phyloP scores from a whole-genome alignment of 306 rosid species.

The Geum urbanum region DNA sequence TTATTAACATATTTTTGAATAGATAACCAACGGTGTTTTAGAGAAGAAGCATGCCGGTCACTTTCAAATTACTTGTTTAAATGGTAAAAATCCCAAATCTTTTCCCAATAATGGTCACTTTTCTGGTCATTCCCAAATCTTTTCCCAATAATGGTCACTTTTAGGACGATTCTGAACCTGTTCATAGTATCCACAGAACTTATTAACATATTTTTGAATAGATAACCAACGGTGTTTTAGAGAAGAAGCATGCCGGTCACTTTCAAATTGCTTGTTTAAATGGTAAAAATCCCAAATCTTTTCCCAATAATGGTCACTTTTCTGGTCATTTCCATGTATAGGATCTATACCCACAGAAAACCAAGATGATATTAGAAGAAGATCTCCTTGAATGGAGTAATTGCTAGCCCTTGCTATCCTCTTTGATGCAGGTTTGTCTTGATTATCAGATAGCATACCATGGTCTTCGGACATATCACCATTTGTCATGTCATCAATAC shows the following conservation, averaged over 20 bases:
- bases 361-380: background rate
- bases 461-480: too few relatives aligned
- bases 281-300: background rate
- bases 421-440: background rate
- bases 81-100: background rate
- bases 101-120: too few relatives aligned
- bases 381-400: background rate
- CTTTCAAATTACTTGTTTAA: background rate
- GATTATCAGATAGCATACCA: background rate
- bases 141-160: background rate
- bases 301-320: too few relatives aligned
- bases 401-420: background rate
- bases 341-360: background rate
- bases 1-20: background rate
- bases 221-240: background rate
- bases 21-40: background rate
- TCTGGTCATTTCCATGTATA: background rate
- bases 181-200: background rate
- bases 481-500: too few relatives aligned
- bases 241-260: background rate
- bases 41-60: background rate
- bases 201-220: background rate
- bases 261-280: background rate
- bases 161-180: too few relatives aligned
- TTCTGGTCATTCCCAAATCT: background rate